A percentile compares a stretch with the other conserved stretches of the same genome.
Conservation (phyloP, 768 basidiomycete species). For the Tulasnella sp. region DNA sequence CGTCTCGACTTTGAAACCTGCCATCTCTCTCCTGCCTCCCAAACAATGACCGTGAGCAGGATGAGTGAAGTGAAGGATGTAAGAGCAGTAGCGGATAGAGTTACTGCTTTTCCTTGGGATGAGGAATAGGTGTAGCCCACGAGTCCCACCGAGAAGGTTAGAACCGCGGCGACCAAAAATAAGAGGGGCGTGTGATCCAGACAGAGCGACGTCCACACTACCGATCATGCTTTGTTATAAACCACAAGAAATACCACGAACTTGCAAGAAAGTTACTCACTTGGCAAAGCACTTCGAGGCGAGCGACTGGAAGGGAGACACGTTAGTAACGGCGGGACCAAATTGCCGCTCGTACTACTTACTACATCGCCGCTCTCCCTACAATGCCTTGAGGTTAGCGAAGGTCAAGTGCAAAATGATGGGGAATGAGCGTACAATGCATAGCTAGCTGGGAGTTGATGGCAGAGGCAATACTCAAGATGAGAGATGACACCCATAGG, state of each 20-base stretch:
- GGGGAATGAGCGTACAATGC: not conserved
- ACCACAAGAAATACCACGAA: too few relatives aligned
- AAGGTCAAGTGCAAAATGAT: too few relatives aligned
- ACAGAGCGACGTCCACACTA: constrained; percentile 14
- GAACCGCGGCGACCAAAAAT: constrained; percentile 10
- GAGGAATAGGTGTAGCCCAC: constrained; percentile 11
- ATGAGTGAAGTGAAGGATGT: constrained; percentile 12
- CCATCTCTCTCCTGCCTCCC: constrained; percentile 14
- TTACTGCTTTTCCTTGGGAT: not conserved
- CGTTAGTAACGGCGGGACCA: not conserved
- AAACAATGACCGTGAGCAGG: constrained; percentile 8
- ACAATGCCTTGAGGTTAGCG: not conserved
- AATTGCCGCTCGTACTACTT: not conserved
- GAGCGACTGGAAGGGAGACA: not conserved
- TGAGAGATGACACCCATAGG: constrained; percentile 14
- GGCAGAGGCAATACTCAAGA: constrained; percentile 13
- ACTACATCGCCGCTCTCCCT: constrained; percentile 15
- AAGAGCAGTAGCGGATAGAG: not conserved
- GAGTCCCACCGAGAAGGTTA: constrained; percentile 13
- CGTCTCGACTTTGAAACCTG: constrained; percentile 1
- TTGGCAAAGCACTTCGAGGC: constrained; percentile 11
- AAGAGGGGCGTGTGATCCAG: constrained; percentile 12
- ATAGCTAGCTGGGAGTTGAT: constrained; percentile 15
- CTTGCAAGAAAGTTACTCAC: not conserved
- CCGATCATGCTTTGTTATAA: too few relatives aligned